Conservation (phyloP, 768 basidiomycete genomes). For the Amanita molliuscula region DNA sequence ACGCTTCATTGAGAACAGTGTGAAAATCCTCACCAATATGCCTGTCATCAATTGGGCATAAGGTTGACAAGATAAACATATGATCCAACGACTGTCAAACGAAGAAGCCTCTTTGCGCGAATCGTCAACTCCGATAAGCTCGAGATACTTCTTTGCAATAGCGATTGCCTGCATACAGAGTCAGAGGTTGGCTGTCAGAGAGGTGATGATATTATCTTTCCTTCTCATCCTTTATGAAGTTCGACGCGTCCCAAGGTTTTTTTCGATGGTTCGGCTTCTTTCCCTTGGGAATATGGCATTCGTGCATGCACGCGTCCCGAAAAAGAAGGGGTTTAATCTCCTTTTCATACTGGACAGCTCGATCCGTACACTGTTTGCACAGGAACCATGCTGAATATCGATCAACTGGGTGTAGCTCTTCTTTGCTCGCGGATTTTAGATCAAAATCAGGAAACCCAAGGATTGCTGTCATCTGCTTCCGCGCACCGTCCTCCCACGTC, state of each 20-base stretch:
- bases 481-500: slow-evolving; percentile 3
- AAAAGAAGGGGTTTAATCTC: neutral
- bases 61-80: slow-evolving; percentile 3
- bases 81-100: neutral
- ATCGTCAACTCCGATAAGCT: neutral
- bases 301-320: neutral
- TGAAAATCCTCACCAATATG: neutral
- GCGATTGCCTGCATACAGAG: neutral
- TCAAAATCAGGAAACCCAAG: neutral
- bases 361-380: slow-evolving; percentile 1
- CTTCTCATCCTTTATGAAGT: slow-evolving; percentile 6
- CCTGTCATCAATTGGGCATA: neutral
- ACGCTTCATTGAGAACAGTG: neutral
- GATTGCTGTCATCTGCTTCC: neutral
- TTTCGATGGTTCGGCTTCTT: neutral
- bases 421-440: neutral
- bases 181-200: neutral
- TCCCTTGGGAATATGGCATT: neutral
- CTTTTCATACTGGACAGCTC: neutral
- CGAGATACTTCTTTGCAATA: neutral
- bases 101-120: too few relatives aligned
- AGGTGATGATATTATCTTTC: neutral
- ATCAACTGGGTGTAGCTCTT: neutral
- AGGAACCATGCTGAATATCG: neutral
- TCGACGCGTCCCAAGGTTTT: neutral